Conservation (phyloP, 2,329 filamentous ascomycete genomes). For the Akanthomyces dipterigenus region DNA sequence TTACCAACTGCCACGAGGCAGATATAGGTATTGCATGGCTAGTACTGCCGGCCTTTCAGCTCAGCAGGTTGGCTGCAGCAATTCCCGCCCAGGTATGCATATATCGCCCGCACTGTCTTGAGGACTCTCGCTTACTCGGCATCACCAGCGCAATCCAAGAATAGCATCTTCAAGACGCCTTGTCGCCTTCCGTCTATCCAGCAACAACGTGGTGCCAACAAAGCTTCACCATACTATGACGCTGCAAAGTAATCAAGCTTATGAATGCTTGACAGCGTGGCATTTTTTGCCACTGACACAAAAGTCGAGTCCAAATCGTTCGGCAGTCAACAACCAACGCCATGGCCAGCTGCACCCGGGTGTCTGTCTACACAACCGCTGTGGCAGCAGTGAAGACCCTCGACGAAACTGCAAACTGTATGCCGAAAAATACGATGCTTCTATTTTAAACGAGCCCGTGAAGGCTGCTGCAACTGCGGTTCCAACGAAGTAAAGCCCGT, state of each 20-base stretch:
- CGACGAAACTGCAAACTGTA: not conserved
- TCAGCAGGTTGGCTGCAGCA: conserved; percentile 1
- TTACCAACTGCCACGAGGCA: not conserved
- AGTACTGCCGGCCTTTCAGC: conserved; percentile 1
- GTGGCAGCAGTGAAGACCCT: not conserved
- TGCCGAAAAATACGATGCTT: not conserved
- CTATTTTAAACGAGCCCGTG: not conserved
- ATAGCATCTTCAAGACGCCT: not conserved
- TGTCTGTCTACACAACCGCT: not conserved
- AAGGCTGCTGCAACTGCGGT: not conserved
- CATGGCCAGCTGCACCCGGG: not conserved
- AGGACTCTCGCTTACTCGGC: not conserved
- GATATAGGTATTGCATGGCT: not conserved
- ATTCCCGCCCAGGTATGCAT: not conserved
- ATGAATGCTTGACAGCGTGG: conserved; percentile 4
- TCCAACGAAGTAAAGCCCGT: not conserved
- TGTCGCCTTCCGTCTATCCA: not conserved
- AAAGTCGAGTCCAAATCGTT: not conserved
- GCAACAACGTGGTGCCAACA: not conserved
- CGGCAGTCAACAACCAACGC: not conserved
- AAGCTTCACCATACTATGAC: not conserved
- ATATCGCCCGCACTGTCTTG: not conserved
- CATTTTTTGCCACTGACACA: conserved; percentile 2
- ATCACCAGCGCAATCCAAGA: not conserved
- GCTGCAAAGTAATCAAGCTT: not conserved